Evolutionary conservation across 2,329 filamentous ascomycete genomes (phyloP).

Genomic region (Ascochyta rabiei): DNA sequence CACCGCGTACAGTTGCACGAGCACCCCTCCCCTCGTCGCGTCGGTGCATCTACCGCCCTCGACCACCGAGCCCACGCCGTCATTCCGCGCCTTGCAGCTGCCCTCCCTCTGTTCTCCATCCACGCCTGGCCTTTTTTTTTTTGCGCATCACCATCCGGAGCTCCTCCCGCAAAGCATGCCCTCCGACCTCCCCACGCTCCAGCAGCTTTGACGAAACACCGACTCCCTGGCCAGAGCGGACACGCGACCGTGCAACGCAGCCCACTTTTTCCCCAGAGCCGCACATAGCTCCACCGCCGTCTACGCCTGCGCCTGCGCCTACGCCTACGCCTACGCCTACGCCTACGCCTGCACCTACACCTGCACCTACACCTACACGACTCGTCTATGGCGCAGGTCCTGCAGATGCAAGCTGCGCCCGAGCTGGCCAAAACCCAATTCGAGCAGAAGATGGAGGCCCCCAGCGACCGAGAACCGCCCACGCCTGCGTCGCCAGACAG

Average conservation of each 20-base stretch:
- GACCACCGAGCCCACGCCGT: neutral
- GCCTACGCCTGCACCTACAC: no score
- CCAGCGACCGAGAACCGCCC: conserved; percentile 35
- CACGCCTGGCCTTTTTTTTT: no score
- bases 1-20: conserved; percentile 12
- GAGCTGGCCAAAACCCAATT: conserved; percentile 45
- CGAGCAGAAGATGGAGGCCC: conserved; percentile 44
- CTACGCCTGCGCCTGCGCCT: neutral
- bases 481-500: conserved; percentile 44
- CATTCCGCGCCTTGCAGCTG: neutral
- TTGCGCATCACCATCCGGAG: no score
- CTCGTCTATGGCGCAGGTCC: conserved; percentile 44
- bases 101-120: neutral
- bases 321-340: neutral
- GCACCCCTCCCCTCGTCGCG: conserved; percentile 9
- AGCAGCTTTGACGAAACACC: conserved; percentile 9
- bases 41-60: neutral
- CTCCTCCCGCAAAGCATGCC: conserved; percentile 7
- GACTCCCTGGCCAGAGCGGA: conserved; percentile 7
- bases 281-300: neutral
- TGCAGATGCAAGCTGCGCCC: conserved; percentile 47
- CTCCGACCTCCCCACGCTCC: conserved; percentile 5
- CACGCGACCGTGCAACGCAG: conserved; percentile 16
- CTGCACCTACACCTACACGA: conserved; percentile 3
- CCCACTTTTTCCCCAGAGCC: conserved; percentile 13